phyloP scores from a whole-genome alignment of 768 basidiomycete genomes.

The Pilatotrama ljubarskyi region DNA sequence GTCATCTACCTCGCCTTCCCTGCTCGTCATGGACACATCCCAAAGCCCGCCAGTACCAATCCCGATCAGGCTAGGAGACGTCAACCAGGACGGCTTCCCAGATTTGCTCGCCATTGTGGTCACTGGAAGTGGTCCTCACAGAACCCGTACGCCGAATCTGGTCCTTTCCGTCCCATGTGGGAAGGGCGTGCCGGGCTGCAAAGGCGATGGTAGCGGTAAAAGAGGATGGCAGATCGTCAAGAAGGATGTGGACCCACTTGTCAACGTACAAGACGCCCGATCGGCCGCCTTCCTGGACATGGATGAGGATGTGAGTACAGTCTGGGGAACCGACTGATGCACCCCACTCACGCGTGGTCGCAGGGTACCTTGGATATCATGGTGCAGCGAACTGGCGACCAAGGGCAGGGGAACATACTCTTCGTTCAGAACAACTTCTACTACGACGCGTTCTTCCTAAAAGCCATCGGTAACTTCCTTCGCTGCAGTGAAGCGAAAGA shows the following conservation, averaged over 20 bases:
- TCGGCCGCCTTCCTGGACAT: slow-evolving; percentile 83
- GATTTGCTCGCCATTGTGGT: slow-evolving; percentile 70
- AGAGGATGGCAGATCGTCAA: slow-evolving; percentile 63
- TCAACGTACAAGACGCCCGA: slow-evolving; percentile 73
- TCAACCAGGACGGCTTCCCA: slow-evolving; percentile 92
- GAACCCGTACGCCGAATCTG: slow-evolving; percentile 56
- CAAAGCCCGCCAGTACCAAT: slow-evolving; percentile 70
- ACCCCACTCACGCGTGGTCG: neutral
- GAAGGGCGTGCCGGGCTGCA: slow-evolving; percentile 57
- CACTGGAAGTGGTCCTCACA: slow-evolving; percentile 39
- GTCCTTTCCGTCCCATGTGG: slow-evolving; percentile 65
- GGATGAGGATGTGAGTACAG: slow-evolving; percentile 84
- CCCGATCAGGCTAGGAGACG: slow-evolving; percentile 82
- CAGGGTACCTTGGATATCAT: slow-evolving; percentile 93
- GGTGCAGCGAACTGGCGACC: slow-evolving; percentile 77
- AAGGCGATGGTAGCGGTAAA: slow-evolving; percentile 45
- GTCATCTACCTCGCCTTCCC: slow-evolving; percentile 40
- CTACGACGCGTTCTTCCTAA: slow-evolving; percentile 98
- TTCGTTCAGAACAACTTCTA: slow-evolving; percentile 98
- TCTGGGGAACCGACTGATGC: neutral
- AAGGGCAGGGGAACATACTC: slow-evolving; percentile 59
- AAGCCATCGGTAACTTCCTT: slow-evolving; percentile 75
- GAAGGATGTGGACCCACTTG: slow-evolving; percentile 62
- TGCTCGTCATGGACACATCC: slow-evolving; percentile 71
- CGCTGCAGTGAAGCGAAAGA: neutral